Evolutionary conservation across 139 green algal species (phyloP).

Genomic region (Eudorina sp.): DNA sequence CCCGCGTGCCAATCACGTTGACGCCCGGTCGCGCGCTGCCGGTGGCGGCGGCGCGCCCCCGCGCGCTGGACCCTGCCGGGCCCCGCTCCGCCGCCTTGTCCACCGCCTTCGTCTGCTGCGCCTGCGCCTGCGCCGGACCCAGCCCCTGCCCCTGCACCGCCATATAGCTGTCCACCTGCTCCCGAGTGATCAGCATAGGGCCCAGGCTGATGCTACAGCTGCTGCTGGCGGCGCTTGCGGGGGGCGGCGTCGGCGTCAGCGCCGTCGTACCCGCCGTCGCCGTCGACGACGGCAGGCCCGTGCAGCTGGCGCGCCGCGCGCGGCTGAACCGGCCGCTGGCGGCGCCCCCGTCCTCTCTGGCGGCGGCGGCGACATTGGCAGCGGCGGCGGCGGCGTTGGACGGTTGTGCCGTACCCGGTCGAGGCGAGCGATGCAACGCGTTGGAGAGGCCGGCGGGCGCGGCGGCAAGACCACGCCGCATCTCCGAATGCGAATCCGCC

Average conservation of each 20-base stretch:
- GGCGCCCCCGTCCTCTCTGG: not conserved
- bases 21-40: not conserved
- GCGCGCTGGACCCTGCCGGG: not conserved
- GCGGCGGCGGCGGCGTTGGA: not conserved
- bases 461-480: not conserved
- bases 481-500: not conserved
- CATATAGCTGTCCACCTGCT: conserved; percentile 1
- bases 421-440: not conserved
- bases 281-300: not conserved
- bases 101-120: not conserved
- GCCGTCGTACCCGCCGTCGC: too few species aligned
- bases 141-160: not conserved
- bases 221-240: not conserved
- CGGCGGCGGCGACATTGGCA: not conserved
- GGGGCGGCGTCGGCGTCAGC: too few species aligned
- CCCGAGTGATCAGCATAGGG: conserved; percentile 13
- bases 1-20: not conserved
- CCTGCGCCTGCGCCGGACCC: not conserved
- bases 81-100: not conserved
- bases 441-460: not conserved
- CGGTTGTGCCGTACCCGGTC: not conserved
- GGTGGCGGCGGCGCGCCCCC: not conserved
- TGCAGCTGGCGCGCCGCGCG: not conserved
- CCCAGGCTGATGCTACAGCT: not conserved
- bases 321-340: not conserved